Evolutionary conservation across 1,284 basidiomycete species (phyloP).

Genomic region (Bjerkandera adusta): DNA sequence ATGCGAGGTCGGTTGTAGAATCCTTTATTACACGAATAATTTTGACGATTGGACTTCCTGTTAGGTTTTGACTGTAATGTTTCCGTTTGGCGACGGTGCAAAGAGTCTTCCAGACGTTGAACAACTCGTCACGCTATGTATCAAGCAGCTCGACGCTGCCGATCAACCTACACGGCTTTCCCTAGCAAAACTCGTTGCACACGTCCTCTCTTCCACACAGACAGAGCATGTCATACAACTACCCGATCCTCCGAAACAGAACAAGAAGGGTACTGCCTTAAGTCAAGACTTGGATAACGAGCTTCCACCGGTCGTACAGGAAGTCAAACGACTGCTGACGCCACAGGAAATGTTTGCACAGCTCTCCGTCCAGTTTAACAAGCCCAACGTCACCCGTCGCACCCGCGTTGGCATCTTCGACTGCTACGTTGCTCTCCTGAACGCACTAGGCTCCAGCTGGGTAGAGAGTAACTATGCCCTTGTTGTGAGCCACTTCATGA

Average conservation of each 20-base stretch:
- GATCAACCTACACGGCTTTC: conserved; percentile 85
- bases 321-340: conserved; percentile 72
- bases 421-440: conserved; percentile 81
- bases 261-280: conserved; percentile 57
- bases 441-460: conserved; percentile 73
- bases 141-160: conserved; percentile 77
- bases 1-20: conserved; percentile 56
- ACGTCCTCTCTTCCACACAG: conserved; percentile 86
- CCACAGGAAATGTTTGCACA: conserved; percentile 81
- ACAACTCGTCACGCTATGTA: conserved; percentile 61
- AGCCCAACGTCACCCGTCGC: conserved; percentile 63
- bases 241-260: conserved; percentile 56
- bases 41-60: conserved; percentile 5
- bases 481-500: conserved; percentile 78
- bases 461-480: conserved; percentile 83
- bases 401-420: conserved; percentile 86
- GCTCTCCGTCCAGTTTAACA: conserved; percentile 81
- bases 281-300: conserved; percentile 58
- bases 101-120: conserved; percentile 72
- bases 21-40: background rate
- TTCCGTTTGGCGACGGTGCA: conserved; percentile 53
- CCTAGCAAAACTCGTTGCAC: conserved; percentile 79
- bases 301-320: conserved; percentile 49
- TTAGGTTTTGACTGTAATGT: conserved; percentile 67
- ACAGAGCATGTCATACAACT: conserved; percentile 55